Conservation (phyloP, 2,329 filamentous ascomycete genomes). For the Trichophyton benhamiae region DNA sequence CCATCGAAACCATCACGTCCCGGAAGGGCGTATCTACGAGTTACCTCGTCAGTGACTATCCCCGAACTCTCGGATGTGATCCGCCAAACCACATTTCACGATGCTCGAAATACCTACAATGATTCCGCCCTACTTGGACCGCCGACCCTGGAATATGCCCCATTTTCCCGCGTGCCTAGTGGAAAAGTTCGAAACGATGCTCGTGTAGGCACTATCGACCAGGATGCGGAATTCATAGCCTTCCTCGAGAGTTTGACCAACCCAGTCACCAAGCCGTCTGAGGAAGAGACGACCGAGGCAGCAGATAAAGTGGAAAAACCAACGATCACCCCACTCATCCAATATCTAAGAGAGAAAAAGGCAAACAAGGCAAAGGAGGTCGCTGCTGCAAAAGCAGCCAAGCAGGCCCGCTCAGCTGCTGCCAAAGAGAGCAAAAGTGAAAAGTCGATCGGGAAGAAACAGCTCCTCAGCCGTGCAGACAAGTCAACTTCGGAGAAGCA, state of each 20-base stretch:
- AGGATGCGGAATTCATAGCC: slow-evolving; percentile 87
- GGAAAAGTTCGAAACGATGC: slow-evolving; percentile 65
- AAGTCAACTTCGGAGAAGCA: slow-evolving; percentile 24
- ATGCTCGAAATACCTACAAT: slow-evolving; percentile 64
- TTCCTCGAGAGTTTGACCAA: slow-evolving; percentile 84
- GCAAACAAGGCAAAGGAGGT: slow-evolving; percentile 53
- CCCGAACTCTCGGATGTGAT: slow-evolving; percentile 57
- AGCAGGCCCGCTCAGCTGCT: slow-evolving; percentile 18
- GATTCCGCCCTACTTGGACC: slow-evolving; percentile 63
- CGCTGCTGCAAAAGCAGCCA: slow-evolving; percentile 38
- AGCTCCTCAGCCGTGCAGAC: slow-evolving; percentile 28
- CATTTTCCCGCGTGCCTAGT: slow-evolving; percentile 70
- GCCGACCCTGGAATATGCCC: slow-evolving; percentile 67
- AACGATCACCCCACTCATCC: slow-evolving; percentile 76
- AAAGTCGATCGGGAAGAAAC: slow-evolving; percentile 31
- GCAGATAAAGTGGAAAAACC: slow-evolving; percentile 46
- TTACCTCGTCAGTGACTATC: slow-evolving; percentile 60
- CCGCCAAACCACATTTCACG: slow-evolving; percentile 58
- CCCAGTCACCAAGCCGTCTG: slow-evolving; percentile 44
- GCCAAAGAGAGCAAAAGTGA: slow-evolving; percentile 31
- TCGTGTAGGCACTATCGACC: slow-evolving; percentile 87
- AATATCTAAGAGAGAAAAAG: slow-evolving; percentile 85
- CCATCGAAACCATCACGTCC: slow-evolving; percentile 76
- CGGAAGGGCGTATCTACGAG: slow-evolving; percentile 68
- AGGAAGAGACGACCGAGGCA: slow-evolving; percentile 39